Percentiles rank a stretch among this genome's conserved stretches.
phyloP scores from a whole-genome alignment of 805 yeast genomes.

The Aciculoconidium aculeatum region DNA sequence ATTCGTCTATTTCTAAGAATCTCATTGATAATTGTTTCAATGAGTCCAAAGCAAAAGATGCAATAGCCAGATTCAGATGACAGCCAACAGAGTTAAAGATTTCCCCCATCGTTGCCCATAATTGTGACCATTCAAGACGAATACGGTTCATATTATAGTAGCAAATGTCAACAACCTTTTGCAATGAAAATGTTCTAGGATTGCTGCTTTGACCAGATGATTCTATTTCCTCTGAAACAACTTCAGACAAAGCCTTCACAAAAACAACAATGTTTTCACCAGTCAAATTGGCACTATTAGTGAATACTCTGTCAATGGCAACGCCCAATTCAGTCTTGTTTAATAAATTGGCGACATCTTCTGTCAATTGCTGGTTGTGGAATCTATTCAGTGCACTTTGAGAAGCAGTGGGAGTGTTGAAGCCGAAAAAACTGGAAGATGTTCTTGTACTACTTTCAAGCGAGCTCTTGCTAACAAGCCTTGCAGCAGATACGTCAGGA shows the following conservation, averaged over 20 bases:
- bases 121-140: constrained; percentile 91
- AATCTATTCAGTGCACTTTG: constrained; percentile 68
- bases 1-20: constrained; percentile 88
- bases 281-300: constrained; percentile 70
- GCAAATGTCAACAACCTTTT: constrained; percentile 94
- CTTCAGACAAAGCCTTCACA: constrained; percentile 80
- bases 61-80: constrained; percentile 67
- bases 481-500: constrained; percentile 81
- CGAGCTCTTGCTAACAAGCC: constrained; percentile 45
- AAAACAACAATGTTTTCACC: constrained; percentile 85
- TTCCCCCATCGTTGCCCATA: constrained; percentile 92
- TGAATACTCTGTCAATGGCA: constrained; percentile 80
- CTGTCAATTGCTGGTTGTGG: constrained; percentile 61
- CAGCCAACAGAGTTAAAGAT: constrained; percentile 84
- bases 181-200: constrained; percentile 89
- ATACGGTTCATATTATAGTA: constrained; percentile 96
- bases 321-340: constrained; percentile 67
- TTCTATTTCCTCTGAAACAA: constrained; percentile 85
- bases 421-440: constrained; percentile 44
- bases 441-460: constrained; percentile 44
- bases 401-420: constrained; percentile 51
- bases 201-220: constrained; percentile 75
- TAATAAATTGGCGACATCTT: constrained; percentile 51
- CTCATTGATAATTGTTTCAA: constrained; percentile 88
- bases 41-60: constrained; percentile 89